Conservation (phyloP, 2,329 filamentous ascomycete genomes). For the Aspergillus sclerotialis region DNA sequence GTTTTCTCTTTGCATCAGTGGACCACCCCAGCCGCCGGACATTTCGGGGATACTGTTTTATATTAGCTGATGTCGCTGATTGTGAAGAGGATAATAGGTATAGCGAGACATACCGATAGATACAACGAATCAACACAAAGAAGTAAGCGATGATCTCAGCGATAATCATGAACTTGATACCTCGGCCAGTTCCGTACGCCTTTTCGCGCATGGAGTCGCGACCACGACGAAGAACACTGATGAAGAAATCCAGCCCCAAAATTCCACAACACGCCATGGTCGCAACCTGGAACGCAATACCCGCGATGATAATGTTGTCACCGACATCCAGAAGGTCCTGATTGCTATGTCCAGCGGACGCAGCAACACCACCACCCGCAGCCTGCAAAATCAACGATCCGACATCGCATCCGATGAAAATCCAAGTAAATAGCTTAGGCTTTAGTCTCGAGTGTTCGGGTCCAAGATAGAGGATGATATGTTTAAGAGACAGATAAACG, state of each 20-base stretch:
- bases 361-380: constrained; percentile 51
- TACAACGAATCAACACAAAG: constrained; percentile 36
- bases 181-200: constrained; percentile 14
- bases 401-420: constrained; percentile 56
- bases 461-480: constrained; percentile 52
- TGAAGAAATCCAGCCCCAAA: constrained; percentile 40
- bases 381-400: constrained; percentile 54
- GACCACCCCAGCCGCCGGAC: constrained; percentile 44
- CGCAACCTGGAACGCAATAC: constrained; percentile 51
- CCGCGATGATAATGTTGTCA: constrained; percentile 52
- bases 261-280: constrained; percentile 37
- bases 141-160: constrained; percentile 31
- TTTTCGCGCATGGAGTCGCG: constrained; percentile 20
- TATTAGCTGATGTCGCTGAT: background rate
- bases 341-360: constrained; percentile 38
- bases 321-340: constrained; percentile 38
- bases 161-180: constrained; percentile 20
- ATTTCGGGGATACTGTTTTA: constrained; percentile 40
- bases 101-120: constrained; percentile 31
- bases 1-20: constrained; percentile 40
- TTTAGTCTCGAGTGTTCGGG: constrained; percentile 41
- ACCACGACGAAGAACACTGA: constrained; percentile 23
- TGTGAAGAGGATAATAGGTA: background rate
- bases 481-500: constrained; percentile 52
- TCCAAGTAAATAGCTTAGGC: constrained; percentile 48